Percentiles rank a stretch among this genome's conserved stretches.
These are phyloP conservation scores for Alternaria dauci DNA, from an alignment of 2,329 filamentous ascomycete species.

Conservation along the genomic window DNA sequence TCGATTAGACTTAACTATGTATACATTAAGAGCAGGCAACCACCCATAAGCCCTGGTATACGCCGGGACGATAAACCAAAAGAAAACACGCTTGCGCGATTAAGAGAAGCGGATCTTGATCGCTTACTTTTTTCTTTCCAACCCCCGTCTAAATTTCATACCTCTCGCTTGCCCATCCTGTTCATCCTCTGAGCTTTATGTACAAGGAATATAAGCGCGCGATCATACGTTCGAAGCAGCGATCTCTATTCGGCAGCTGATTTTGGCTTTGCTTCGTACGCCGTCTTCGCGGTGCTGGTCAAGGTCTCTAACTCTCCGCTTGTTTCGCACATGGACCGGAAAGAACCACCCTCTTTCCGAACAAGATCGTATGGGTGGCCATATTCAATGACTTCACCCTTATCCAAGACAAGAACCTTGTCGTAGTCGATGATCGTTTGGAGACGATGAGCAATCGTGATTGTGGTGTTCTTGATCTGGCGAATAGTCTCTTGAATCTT, in stretches of 20 bases:
- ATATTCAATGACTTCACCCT: slow-evolving; percentile 85
- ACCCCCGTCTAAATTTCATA: not conserved
- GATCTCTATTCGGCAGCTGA: not conserved
- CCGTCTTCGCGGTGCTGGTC: slow-evolving; percentile 63
- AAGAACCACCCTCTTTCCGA: slow-evolving; percentile 69
- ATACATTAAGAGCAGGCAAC: not conserved
- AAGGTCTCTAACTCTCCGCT: slow-evolving; percentile 67
- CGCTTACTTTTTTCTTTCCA: not conserved
- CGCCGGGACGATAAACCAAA: not conserved
- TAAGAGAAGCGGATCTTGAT: slow-evolving; percentile 1
- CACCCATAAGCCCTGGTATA: slow-evolving; percentile 1
- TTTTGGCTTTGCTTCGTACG: slow-evolving; percentile 37
- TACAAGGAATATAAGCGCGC: not conserved
- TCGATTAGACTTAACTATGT: not conserved
- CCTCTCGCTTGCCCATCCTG: not conserved
- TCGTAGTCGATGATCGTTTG: slow-evolving; percentile 99
- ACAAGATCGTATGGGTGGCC: slow-evolving; percentile 84
- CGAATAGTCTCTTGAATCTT: slow-evolving; percentile 97
- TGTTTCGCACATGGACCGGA: slow-evolving; percentile 73
- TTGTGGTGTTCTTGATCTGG: slow-evolving; percentile 89
- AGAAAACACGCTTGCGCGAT: not conserved
- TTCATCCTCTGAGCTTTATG: not conserved
- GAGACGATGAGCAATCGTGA: slow-evolving; percentile 94
- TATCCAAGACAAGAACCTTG: slow-evolving; percentile 93
- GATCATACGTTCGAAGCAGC: not conserved